phyloP scores from a whole-genome alignment of 2,329 filamentous ascomycete species.

The Fusarium nurragi region DNA sequence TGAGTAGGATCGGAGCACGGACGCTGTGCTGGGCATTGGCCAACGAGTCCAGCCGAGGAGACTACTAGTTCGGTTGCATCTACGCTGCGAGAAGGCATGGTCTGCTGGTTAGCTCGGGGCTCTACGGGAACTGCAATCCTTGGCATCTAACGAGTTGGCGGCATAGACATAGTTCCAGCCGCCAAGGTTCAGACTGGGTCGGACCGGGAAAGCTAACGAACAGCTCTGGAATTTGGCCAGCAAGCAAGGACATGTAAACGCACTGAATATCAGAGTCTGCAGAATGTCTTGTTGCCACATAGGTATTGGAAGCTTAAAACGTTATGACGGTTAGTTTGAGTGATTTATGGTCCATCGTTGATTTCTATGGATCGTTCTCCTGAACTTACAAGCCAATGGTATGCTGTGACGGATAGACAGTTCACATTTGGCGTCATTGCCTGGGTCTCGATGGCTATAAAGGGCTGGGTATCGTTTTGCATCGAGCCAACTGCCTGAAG shows the following conservation, averaged over 20 bases:
- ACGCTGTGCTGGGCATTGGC: neutral
- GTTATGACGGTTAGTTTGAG: too few species aligned
- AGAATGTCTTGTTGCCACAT: too few species aligned
- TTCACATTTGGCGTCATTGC: too few species aligned
- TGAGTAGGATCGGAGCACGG: slow-evolving; percentile 1
- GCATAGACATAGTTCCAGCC: neutral
- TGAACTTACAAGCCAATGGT: too few species aligned
- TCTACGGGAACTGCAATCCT: neutral
- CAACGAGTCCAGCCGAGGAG: neutral
- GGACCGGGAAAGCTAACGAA: too few species aligned
- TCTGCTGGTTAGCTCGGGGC: neutral
- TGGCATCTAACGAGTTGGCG: neutral
- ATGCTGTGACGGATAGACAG: neutral
- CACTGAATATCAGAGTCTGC: too few species aligned
- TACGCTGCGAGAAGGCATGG: neutral
- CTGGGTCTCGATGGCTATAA: too few species aligned
- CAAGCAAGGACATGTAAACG: too few species aligned
- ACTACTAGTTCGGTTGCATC: neutral
- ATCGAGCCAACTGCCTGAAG: neutral
- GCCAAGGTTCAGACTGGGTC: neutral
- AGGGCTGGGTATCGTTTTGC: neutral
- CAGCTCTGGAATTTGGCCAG: too few species aligned
- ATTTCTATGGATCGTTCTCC: too few species aligned
- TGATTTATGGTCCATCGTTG: too few species aligned
- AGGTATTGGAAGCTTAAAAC: too few species aligned